A percentile compares a stretch with the other conserved stretches of the same genome.
phyloP scores from a whole-genome alignment of 1,139 yeast genomes.

The Hansenula sp. region DNA sequence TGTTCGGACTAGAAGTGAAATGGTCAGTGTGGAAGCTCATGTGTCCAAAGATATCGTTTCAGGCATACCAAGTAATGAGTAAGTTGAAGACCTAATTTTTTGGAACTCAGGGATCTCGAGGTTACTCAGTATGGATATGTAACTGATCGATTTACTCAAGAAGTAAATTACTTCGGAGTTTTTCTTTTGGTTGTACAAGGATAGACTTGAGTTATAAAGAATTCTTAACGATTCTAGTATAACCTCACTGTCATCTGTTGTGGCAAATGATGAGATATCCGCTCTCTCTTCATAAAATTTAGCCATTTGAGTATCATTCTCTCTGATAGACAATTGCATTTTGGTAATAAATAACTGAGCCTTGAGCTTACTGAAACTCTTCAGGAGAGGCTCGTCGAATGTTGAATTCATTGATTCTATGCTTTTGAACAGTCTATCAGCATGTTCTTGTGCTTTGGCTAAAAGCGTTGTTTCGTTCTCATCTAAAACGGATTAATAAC shows the following conservation, averaged over 20 bases:
- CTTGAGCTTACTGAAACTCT: slow-evolving; percentile 10
- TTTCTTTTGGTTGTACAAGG: slow-evolving; percentile 13
- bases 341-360: slow-evolving; percentile 21
- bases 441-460: slow-evolving; percentile 17
- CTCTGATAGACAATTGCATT: slow-evolving; percentile 21
- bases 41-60: background rate
- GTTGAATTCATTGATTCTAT: slow-evolving; percentile 13
- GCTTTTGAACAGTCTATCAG: slow-evolving; percentile 14
- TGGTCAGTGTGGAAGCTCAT: background rate
- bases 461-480: slow-evolving; percentile 11
- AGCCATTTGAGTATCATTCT: slow-evolving; percentile 24
- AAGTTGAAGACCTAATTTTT: slow-evolving; percentile 9
- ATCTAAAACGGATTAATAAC: slow-evolving; percentile 4
- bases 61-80: slow-evolving; percentile 8
- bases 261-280: slow-evolving; percentile 7
- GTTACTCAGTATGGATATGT: slow-evolving; percentile 8
- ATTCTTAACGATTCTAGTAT: slow-evolving; percentile 20
- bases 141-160: slow-evolving; percentile 12
- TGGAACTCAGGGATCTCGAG: background rate
- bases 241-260: background rate
- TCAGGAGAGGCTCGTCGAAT: slow-evolving; percentile 7
- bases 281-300: slow-evolving; percentile 25
- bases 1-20: slow-evolving; percentile 13
- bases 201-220: slow-evolving; percentile 22
- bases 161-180: slow-evolving; percentile 18